Evolutionary conservation across 2,329 filamentous ascomycete genomes (phyloP).

Genomic region (Colletotrichum godetiae): DNA sequence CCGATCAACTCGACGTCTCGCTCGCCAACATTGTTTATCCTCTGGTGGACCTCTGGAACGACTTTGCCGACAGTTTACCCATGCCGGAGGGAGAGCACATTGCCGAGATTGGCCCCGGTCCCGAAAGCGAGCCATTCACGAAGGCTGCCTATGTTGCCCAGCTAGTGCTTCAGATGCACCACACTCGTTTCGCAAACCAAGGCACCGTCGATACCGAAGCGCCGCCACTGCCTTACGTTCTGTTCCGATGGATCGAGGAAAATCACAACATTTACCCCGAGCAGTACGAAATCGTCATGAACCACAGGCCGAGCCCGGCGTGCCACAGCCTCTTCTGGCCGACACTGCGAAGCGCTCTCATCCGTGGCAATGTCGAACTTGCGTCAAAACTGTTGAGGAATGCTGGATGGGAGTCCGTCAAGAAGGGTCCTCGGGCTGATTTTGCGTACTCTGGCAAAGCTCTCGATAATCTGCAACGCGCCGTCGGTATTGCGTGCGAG

Average conservation of each 20-base stretch:
- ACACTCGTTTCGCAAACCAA: conserved; percentile 62
- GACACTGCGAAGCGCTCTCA: conserved; percentile 76
- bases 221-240: conserved; percentile 76
- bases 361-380: conserved; percentile 79
- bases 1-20: conserved; percentile 66
- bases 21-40: conserved; percentile 64
- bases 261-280: conserved; percentile 79
- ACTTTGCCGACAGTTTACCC: conserved; percentile 61
- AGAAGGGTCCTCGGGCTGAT: conserved; percentile 71
- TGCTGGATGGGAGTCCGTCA: conserved; percentile 83
- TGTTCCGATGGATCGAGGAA: conserved; percentile 85
- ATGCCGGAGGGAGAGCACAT: conserved; percentile 63
- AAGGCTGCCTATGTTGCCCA: conserved; percentile 85
- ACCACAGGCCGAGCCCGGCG: conserved; percentile 77
- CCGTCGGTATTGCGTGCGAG: conserved; percentile 74
- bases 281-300: conserved; percentile 73
- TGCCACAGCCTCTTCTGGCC: conserved; percentile 87
- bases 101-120: conserved; percentile 73
- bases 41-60: conserved; percentile 67
- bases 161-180: conserved; percentile 82
- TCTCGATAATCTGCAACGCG: conserved; percentile 81
- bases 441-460: conserved; percentile 78
- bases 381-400: conserved; percentile 76
- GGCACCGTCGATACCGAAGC: conserved; percentile 49
- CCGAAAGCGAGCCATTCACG: conserved; percentile 70